Evolutionary conservation across 2,329 filamentous ascomycete species (phyloP).

Genomic region (Cadophora sp.): DNA sequence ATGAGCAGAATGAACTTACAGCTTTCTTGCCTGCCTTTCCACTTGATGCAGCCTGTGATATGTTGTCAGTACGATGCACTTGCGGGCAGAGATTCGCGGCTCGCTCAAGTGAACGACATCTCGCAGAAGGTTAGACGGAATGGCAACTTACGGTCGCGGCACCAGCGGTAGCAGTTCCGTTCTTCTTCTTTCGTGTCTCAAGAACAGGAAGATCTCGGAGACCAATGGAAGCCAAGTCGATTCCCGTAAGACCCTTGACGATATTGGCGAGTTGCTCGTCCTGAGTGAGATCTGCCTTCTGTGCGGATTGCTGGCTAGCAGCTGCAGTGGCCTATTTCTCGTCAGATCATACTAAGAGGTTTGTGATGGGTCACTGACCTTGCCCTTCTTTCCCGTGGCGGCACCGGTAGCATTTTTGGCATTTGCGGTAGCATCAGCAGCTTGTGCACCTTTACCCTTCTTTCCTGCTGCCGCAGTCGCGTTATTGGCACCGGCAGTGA

Average conservation of each 20-base stretch:
- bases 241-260: constrained; percentile 34
- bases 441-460: neutral
- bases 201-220: constrained; percentile 31
- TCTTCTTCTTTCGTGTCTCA: constrained; percentile 34
- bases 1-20: neutral
- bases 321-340: neutral
- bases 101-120: neutral
- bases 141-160: constrained; percentile 15
- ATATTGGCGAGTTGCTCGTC: constrained; percentile 24
- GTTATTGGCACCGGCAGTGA: neutral
- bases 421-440: constrained; percentile 18
- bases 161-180: constrained; percentile 27
- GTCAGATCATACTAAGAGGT: neutral
- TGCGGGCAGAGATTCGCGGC: neutral
- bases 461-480: neutral
- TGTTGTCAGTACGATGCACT: neutral
- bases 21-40: constrained; percentile 20
- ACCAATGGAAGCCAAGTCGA: constrained; percentile 29
- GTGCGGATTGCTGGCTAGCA: constrained; percentile 5
- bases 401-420: constrained; percentile 19
- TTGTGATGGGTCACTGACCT: constrained; percentile 11
- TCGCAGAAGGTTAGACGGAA: neutral
- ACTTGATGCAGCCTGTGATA: constrained; percentile 13
- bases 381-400: constrained; percentile 26
- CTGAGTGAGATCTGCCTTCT: constrained; percentile 11